phyloP scores from a whole-genome alignment of 305 asterid genomes.

The Withania somnifera region DNA sequence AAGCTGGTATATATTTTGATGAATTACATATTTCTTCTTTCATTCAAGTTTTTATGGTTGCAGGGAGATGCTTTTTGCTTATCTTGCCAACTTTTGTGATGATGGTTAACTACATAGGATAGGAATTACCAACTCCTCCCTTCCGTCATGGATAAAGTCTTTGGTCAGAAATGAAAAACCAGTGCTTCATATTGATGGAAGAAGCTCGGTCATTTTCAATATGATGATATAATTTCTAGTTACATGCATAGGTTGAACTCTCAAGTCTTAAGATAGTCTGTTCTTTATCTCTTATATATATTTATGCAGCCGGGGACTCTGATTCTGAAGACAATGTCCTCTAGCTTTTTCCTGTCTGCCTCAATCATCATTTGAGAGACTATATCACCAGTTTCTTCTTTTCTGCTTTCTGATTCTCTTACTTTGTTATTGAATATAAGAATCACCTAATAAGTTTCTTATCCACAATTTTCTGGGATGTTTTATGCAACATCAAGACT shows the following conservation, averaged over 20 bases:
- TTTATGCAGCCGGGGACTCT: not conserved
- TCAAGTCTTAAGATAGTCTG: not conserved
- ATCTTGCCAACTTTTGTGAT: not conserved
- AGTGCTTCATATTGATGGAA: not conserved
- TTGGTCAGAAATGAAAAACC: not conserved
- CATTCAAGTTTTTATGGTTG: not conserved
- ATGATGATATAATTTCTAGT: not conserved
- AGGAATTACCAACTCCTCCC: not conserved
- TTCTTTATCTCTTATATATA: not conserved
- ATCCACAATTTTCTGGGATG: not conserved
- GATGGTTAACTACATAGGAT: not conserved
- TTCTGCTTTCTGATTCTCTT: not conserved
- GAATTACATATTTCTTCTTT: not conserved
- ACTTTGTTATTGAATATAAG: not conserved
- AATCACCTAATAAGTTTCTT: not conserved
- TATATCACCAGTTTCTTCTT: not conserved
- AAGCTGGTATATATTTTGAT: slow-evolving; percentile 28
- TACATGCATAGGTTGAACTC: not conserved
- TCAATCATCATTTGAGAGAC: not conserved
- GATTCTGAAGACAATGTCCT: not conserved
- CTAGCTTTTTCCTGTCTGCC: not conserved
- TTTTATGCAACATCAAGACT: not conserved
- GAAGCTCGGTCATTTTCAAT: not conserved
- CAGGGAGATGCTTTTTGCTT: not conserved
- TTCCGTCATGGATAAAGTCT: not conserved